Base-by-base conservation (phyloP, 805 yeast genomes). In the Sungouiozyma intestinalis region DNA sequence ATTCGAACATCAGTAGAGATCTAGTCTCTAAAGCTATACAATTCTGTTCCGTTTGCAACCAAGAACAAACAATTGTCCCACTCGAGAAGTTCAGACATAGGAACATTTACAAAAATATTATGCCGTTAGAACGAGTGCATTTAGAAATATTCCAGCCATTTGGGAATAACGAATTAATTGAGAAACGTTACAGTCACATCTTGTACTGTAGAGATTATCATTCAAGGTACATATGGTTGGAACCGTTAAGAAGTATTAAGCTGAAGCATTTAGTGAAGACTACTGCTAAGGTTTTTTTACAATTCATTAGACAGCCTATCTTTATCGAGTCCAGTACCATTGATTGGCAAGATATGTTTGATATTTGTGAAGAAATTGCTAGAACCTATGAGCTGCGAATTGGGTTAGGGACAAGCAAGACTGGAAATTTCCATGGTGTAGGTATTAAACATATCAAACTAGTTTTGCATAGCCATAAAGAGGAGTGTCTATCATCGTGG, bases 1-100 rank as follows among this genome's bases (percentile, higher is more conserved):
- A 52, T 36, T 51, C 60, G 6, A 62, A 61, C 40, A 47, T 54
- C 18, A 52, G 62, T 3, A 45, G 54, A 17, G 52, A 45, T 7
- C 44, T 51, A 16, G 45, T 47, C 18, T 41, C 41, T 6, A 43
- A 48, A 29, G 48, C 53, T 1, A 20, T 52, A 3, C 46, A 54
- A 33, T 56, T 48, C 40, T 62, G 66, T 45, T 54, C 63, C 1
- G 42, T 44, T 15, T 60, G 64, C 41, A 59, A 58, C 40, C 49
- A 55, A 21, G 45, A 44, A 5, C 32, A 33, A 16, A 39, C 40
- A 16, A 18, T 45, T 3, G 38, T 33, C 11, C 48, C 50, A 16
- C 33, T 46, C 7, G 45, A 45, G 31, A 51, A 51, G 38, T 38
- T 21, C 21, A 46, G 45, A 18, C 50, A 45, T 35, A 39, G 42